Percentiles rank a stretch among this genome's conserved stretches.
Evolutionary conservation across 2,329 filamentous ascomycete species (phyloP).

Genomic region (Fusarium globosum): DNA sequence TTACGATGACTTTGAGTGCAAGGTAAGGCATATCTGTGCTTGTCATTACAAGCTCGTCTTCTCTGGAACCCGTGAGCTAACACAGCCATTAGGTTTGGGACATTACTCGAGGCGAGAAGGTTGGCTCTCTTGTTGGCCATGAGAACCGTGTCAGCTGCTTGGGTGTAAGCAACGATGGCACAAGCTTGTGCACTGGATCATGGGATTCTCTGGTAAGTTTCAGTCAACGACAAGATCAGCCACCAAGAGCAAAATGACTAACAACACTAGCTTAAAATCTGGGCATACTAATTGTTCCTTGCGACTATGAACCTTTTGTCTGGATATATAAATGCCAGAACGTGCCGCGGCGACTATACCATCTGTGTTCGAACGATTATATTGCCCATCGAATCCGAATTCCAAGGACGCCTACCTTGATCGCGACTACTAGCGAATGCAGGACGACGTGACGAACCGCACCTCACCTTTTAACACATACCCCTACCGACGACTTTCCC

Average conservation of each 20-base stretch:
- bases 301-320: conserved; percentile 42
- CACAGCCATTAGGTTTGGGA: conserved; percentile 85
- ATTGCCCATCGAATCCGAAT: conserved; percentile 47
- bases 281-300: conserved; percentile 74
- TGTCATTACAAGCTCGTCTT: neutral
- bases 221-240: neutral
- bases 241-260: conserved; percentile 4
- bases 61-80: conserved; percentile 9
- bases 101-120: conserved; percentile 94
- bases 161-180: conserved; percentile 98
- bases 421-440: conserved; percentile 52
- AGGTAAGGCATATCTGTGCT: conserved; percentile 68
- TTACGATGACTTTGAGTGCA: conserved; percentile 99
- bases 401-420: conserved; percentile 47
- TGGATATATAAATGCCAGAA: conserved; percentile 48
- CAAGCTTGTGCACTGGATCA: conserved; percentile 98
- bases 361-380: conserved; percentile 48
- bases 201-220: conserved; percentile 96
- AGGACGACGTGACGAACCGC: conserved; percentile 55
- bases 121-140: conserved; percentile 95
- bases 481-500: conserved; percentile 44
- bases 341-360: conserved; percentile 43
- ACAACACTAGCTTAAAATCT: conserved; percentile 78
- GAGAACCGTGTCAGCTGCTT: conserved; percentile 99
- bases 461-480: conserved; percentile 48